phyloP scores from a whole-genome alignment of 2,329 filamentous ascomycete genomes.

The Macroventuria anomochaeta region DNA sequence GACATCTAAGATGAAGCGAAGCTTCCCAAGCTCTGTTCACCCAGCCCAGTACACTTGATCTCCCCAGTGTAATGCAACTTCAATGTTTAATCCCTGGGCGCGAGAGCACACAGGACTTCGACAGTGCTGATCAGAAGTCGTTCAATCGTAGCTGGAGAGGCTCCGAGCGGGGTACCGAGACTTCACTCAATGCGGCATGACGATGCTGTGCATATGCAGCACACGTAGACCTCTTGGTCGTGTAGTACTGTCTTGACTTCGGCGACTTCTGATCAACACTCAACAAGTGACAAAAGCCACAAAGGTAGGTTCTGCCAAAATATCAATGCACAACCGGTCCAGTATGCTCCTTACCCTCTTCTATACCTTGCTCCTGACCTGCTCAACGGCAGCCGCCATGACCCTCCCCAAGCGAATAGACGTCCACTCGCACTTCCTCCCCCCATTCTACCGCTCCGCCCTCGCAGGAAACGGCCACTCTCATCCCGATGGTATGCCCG shows the following conservation, averaged over 20 bases:
- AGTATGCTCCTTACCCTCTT: not conserved
- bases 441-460: conserved; percentile 51
- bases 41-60: too few relatives aligned
- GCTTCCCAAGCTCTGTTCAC: too few relatives aligned
- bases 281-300: too few relatives aligned
- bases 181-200: not conserved
- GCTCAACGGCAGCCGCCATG: conserved; percentile 19
- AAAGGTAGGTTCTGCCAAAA: too few relatives aligned
- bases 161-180: conserved; percentile 9
- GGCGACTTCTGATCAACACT: too few relatives aligned
- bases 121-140: not conserved
- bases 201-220: not conserved
- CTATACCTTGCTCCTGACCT: not conserved
- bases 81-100: too few relatives aligned
- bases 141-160: not conserved
- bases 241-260: not conserved
- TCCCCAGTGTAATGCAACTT: too few relatives aligned
- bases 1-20: too few relatives aligned
- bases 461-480: conserved; percentile 51
- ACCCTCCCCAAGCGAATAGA: conserved; percentile 51
- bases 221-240: not conserved
- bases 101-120: too few relatives aligned
- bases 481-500: conserved; percentile 60
- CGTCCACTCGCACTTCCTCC: conserved; percentile 58
- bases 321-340: not conserved